Evolutionary conservation across 345 rosid genomes (phyloP).

Genomic region (Luvunga scandens): DNA sequence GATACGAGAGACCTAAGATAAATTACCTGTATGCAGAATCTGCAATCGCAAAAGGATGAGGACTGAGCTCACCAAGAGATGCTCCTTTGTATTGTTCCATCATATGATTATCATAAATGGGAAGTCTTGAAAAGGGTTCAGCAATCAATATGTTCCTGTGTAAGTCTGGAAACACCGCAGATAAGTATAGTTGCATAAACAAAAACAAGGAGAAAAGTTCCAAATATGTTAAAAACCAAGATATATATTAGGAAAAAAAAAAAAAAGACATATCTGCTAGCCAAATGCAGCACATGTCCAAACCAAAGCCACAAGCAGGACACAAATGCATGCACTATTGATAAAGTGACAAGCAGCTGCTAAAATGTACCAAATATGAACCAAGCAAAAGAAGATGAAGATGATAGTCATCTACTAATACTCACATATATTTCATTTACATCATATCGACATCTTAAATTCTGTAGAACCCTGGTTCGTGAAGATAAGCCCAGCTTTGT

Average conservation of each 20-base stretch:
- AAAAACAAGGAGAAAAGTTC: not conserved
- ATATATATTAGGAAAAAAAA: not conserved
- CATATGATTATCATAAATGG: constrained; percentile 71
- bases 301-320: constrained; percentile 2
- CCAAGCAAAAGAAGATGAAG: not conserved
- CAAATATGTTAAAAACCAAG: not conserved
- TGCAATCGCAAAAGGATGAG: constrained; percentile 96
- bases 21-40: constrained; percentile 91
- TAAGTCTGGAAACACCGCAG: constrained; percentile 63
- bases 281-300: not conserved
- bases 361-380: not conserved
- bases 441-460: constrained; percentile 69
- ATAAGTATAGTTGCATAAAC: constrained; percentile 17
- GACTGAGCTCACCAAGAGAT: constrained; percentile 80
- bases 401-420: constrained; percentile 15
- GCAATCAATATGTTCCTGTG: constrained; percentile 97
- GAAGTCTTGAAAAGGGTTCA: constrained; percentile 82
- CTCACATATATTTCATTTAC: constrained; percentile 93
- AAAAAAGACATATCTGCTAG: not conserved
- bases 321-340: not conserved
- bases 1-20: constrained; percentile 7
- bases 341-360: not conserved
- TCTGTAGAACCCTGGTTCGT: constrained; percentile 91
- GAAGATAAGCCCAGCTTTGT: constrained; percentile 91
- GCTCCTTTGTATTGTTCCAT: constrained; percentile 92